phyloP scores from a whole-genome alignment of 345 rosid species.

The Eutrema heterophyllum region DNA sequence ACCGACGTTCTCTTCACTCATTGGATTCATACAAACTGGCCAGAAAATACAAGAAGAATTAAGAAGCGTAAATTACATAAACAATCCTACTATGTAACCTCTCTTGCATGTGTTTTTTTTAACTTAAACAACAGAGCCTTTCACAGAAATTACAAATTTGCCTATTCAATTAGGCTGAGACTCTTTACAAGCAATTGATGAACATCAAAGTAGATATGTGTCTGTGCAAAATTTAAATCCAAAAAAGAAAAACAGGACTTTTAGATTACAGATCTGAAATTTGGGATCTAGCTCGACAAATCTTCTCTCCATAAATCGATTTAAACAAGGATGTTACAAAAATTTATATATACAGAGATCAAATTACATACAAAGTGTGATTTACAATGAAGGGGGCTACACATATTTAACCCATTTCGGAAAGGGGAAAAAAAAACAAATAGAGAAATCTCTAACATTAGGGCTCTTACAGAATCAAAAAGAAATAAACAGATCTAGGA shows the following conservation, averaged over 20 bases:
- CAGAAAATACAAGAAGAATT: slow-evolving; percentile 25
- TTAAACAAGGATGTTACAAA: slow-evolving; percentile 9
- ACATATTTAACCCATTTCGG: neutral
- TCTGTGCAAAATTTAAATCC: neutral
- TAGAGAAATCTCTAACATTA: neutral
- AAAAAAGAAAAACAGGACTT: neutral
- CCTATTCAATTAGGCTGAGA: slow-evolving; percentile 17
- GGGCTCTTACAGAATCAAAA: slow-evolving; percentile 28
- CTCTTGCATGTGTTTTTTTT: neutral
- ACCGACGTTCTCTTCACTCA: slow-evolving; percentile 58
- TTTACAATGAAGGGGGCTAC: slow-evolving; percentile 21
- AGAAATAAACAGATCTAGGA: slow-evolving; percentile 24
- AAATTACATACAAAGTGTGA: slow-evolving; percentile 8
- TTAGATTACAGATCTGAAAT: slow-evolving; percentile 26
- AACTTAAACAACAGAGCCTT: slow-evolving; percentile 5
- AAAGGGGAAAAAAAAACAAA: neutral
- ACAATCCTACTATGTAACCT: neutral
- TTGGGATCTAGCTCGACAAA: slow-evolving; percentile 21
- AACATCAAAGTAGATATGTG: neutral
- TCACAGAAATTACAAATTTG: slow-evolving; percentile 7
- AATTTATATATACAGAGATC: slow-evolving; percentile 8
- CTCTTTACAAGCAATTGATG: slow-evolving; percentile 11
- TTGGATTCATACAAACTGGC: slow-evolving; percentile 40
- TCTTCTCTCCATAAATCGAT: slow-evolving; percentile 2
- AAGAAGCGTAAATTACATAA: neutral